Evolutionary conservation across 257 asterid species (phyloP).

Genomic region (Primulina eburnea): DNA sequence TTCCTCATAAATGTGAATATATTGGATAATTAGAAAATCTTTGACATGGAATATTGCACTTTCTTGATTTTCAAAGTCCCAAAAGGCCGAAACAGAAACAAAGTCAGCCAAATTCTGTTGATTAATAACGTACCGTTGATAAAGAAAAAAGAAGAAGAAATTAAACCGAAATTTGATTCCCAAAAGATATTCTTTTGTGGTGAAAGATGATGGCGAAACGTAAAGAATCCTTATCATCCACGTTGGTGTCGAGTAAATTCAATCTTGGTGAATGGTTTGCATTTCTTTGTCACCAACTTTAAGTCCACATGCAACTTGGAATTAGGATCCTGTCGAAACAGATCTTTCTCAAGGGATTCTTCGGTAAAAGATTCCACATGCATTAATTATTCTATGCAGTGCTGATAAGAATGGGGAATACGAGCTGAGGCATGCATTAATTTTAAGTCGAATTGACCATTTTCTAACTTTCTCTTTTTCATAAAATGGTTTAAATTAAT

Average conservation of each 20-base stretch:
- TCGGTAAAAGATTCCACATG: constrained; percentile 17
- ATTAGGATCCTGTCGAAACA: constrained; percentile 23
- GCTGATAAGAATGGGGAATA: too few species aligned
- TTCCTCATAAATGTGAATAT: too few species aligned
- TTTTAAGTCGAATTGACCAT: too few species aligned
- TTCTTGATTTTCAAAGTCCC: too few species aligned
- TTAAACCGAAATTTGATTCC: neutral
- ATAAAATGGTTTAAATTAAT: too few species aligned
- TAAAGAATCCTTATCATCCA: constrained; percentile 56
- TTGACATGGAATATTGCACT: neutral
- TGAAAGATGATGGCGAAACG: constrained; percentile 6
- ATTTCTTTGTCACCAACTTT: constrained; percentile 33
- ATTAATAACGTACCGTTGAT: too few species aligned
- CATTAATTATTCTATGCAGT: constrained; percentile 9
- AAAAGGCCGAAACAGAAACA: too few species aligned
- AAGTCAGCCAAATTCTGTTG: neutral
- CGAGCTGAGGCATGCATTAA: too few species aligned
- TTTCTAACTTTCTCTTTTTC: too few species aligned
- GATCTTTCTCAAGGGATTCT: constrained; percentile 27
- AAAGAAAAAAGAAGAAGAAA: too few species aligned
- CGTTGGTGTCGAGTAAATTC: constrained; percentile 29
- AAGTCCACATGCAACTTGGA: constrained; percentile 29
- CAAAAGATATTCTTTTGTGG: constrained; percentile 22
- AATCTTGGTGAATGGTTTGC: constrained; percentile 29
- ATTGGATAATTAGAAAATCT: neutral